phyloP scores from a whole-genome alignment of 768 basidiomycete species.

The Lentinula edodes region DNA sequence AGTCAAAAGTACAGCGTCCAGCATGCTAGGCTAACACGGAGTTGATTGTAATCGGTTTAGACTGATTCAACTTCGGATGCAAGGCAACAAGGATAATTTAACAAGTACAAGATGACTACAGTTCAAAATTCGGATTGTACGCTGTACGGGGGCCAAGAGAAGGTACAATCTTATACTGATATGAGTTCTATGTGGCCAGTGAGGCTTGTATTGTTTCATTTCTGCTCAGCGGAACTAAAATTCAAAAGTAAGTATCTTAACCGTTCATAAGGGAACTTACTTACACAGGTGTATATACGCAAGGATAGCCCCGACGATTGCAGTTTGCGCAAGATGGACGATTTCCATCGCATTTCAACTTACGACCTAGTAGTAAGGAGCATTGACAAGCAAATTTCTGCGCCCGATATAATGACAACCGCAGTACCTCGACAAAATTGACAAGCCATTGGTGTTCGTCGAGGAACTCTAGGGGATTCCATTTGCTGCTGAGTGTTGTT shows the following conservation, averaged over 20 bases:
- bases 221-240: slow-evolving; percentile 2
- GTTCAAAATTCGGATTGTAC: background rate
- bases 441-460: slow-evolving; percentile 64
- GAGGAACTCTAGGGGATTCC: slow-evolving; percentile 1
- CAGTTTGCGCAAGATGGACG: slow-evolving; percentile 65
- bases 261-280: slow-evolving; percentile 16
- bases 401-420: background rate
- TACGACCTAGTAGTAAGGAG: slow-evolving; percentile 40
- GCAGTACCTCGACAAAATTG: slow-evolving; percentile 62
- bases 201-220: background rate
- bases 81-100: no score
- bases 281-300: slow-evolving; percentile 63
- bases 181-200: no score
- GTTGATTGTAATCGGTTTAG: no score
- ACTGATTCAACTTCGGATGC: no score
- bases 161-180: background rate
- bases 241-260: background rate
- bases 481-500: background rate
- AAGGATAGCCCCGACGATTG: slow-evolving; percentile 51
- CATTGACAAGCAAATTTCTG: background rate
- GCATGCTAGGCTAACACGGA: no score
- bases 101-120: background rate
- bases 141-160: background rate
- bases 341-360: slow-evolving; percentile 67
- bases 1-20: background rate